Conservation (phyloP, 163 green algal genomes). For the Smithsoniella earleae region DNA sequence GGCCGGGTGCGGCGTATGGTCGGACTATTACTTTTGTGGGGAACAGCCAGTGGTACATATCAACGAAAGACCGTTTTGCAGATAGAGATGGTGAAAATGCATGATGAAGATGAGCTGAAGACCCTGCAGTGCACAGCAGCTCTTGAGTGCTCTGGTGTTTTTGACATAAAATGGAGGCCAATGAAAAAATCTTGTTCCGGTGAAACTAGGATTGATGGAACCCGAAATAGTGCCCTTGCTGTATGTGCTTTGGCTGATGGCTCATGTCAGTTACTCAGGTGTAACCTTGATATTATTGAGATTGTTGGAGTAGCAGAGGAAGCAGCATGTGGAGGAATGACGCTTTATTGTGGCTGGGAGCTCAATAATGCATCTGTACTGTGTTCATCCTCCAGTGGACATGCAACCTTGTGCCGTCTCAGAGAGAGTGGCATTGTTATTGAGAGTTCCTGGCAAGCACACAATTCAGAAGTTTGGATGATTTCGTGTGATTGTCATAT, state of each 20-base stretch:
- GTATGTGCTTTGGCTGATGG: background rate
- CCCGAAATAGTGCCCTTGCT: background rate
- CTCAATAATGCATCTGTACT: background rate
- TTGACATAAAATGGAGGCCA: background rate
- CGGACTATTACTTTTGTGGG: background rate
- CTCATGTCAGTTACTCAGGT: background rate
- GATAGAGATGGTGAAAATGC: background rate
- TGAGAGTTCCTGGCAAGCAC: conserved; percentile 47
- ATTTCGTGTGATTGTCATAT: conserved; percentile 46
- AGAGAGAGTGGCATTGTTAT: conserved; percentile 25
- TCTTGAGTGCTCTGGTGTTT: conserved; percentile 16
- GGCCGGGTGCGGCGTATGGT: background rate
- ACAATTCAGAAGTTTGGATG: conserved; percentile 71
- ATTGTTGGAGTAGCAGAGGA: background rate
- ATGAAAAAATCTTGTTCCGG: background rate
- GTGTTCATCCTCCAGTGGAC: conserved; percentile 7
- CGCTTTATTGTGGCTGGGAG: conserved; percentile 6
- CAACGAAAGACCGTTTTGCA: background rate
- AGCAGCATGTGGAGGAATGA: conserved; percentile 13
- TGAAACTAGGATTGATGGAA: background rate
- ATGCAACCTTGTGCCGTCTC: background rate
- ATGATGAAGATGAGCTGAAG: background rate
- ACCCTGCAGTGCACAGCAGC: background rate
- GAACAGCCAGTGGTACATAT: background rate
- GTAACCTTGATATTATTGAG: background rate